Base-by-base conservation (phyloP, 2,329 filamentous ascomycete species). In the Lecanicillium sp. region DNA sequence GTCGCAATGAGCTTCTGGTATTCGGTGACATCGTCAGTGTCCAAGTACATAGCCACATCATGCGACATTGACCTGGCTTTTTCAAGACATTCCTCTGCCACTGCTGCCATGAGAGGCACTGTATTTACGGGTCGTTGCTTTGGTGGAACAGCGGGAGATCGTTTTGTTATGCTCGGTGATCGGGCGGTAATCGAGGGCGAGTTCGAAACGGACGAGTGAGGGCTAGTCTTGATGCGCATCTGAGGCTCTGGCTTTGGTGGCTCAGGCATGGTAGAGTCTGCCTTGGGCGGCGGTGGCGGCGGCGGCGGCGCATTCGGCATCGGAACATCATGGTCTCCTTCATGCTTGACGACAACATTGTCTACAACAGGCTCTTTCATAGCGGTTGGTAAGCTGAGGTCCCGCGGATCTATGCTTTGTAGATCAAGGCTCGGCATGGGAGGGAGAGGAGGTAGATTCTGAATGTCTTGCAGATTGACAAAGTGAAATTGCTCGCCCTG, bases 1-100 rank as follows among this genome's bases (percentile, higher is more conserved):
- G 81, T 85, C 1, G 83, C 76, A 46, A 90, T 74, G 37, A 89
- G 56, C 45, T 78, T 80, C 49, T 86, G 77, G 51, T 89, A 88
- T 44, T 79, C 69, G n/a, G 75, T 68, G 8, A 84, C 55, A 29
- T 71, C 65, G 27, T 61, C 57, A 4, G 53, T 44, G 12, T 61
- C 52, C n/a, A 58, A 42, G 12, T 49, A 53, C 53, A 64, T 62
- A 30, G 62, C 61, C 1, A 62, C 57, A 38, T 72, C 60, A 39
- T 73, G 66, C 37, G 73, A 66, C 3, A 69, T 64, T 14, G 62
- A 60, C 43, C 81, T 76, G 13, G 85, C 85, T 38, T 78, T 79
- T 18, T 65, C 64, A 37, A 89, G 77, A 50, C 84, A 87, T 47
- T 90, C 84, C 50, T 90, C 84, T 3, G 84, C 83, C 12, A 87